phyloP scores from a whole-genome alignment of 768 basidiomycete species.

The Boletus coccyginus region DNA sequence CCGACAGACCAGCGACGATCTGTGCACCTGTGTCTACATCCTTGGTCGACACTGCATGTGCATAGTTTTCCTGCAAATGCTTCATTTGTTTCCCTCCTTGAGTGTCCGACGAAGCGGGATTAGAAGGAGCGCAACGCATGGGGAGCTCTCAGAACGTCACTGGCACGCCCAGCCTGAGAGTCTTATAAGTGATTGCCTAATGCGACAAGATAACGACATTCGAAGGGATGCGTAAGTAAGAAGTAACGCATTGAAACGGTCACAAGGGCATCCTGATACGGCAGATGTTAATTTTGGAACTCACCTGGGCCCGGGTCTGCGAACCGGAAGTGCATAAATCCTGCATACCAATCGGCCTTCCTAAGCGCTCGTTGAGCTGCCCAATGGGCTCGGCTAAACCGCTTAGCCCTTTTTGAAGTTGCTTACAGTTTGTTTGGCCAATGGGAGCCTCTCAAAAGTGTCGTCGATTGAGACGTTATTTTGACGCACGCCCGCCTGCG shows the following conservation, averaged over 20 bases:
- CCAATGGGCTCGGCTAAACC: no score
- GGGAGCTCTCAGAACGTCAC: neutral
- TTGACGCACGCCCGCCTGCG: no score
- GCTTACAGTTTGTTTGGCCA: no score
- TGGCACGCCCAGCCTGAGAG: neutral
- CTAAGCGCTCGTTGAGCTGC: no score
- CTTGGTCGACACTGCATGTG: slow-evolving; percentile 35
- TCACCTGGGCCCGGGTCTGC: no score
- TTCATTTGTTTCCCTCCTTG: slow-evolving; percentile 8
- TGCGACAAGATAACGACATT: neutral
- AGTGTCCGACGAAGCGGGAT: slow-evolving; percentile 8
- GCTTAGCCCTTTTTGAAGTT: no score
- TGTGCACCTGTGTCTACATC: slow-evolving; percentile 64
- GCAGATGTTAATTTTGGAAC: no score
- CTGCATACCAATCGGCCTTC: no score
- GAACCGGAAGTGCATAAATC: no score
- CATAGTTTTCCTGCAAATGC: slow-evolving; percentile 11
- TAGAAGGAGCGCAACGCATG: slow-evolving; percentile 7
- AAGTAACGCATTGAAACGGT: slow-evolving; percentile 9
- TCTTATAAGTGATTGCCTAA: slow-evolving; percentile 4
- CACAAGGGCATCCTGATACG: neutral
- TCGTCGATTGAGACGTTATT: no score
- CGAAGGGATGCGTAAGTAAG: neutral
- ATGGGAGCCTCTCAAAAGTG: no score
- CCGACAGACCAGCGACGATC: slow-evolving; percentile 45